phyloP scores from a whole-genome alignment of 768 basidiomycete species.

The Auriculariales sp. region DNA sequence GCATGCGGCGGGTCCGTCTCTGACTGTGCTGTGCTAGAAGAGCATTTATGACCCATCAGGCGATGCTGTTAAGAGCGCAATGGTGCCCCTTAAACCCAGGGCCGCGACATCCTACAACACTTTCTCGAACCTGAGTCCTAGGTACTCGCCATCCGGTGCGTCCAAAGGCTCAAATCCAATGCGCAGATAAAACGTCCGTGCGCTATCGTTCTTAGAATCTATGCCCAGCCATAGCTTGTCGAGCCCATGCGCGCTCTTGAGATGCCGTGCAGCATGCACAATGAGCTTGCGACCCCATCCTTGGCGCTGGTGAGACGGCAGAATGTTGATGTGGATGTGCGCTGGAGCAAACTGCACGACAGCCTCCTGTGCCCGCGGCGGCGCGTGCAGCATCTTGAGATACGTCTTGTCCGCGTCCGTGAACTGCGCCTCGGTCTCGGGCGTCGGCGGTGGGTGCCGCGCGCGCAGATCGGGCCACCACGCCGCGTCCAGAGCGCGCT shows the following conservation, averaged over 20 bases:
- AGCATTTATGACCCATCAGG: too few relatives aligned
- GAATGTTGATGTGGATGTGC: conserved; percentile 62
- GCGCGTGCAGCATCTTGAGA: conserved; percentile 21
- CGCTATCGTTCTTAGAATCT: conserved; percentile 46
- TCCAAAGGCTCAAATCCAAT: conserved; percentile 47
- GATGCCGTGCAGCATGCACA: conserved; percentile 32
- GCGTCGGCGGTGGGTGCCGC: conserved; percentile 31
- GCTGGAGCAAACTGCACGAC: conserved; percentile 53
- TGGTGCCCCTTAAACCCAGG: too few relatives aligned
- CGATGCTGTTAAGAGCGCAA: too few relatives aligned
- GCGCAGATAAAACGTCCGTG: conserved; percentile 43
- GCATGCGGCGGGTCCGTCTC: too few relatives aligned
- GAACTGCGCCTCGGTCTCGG: conserved; percentile 1
- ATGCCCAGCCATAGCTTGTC: conserved; percentile 53
- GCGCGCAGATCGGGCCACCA: conserved; percentile 56
- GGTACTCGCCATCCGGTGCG: conserved; percentile 4
- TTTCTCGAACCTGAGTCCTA: too few relatives aligned
- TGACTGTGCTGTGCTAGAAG: too few relatives aligned
- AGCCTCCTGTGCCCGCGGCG: conserved; percentile 30
- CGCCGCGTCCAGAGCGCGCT: conserved; percentile 32
- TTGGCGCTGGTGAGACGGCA: conserved; percentile 47
- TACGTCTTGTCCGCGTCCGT: conserved; percentile 26
- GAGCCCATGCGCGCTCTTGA: conserved; percentile 30
- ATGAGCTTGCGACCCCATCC: conserved; percentile 63
- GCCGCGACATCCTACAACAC: too few relatives aligned